Conservation (phyloP, 257 asterid species). For the Ligustrum vulgare region DNA sequence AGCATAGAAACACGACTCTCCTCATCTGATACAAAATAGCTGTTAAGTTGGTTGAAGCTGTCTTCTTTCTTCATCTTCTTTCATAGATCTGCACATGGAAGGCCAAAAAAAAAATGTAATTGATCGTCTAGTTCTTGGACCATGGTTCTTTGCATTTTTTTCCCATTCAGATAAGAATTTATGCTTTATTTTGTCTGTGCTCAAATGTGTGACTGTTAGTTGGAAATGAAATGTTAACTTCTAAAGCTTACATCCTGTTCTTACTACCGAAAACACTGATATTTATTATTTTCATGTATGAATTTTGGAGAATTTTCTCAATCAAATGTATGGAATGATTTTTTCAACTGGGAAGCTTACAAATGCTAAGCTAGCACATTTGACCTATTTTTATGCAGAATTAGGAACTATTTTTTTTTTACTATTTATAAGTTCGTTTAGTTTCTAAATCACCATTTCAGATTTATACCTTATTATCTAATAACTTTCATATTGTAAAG, state of each 20-base stretch:
- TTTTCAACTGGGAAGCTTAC: not conserved
- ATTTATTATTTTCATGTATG: not conserved
- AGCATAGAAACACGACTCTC: too few relatives aligned
- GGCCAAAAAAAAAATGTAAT: constrained; percentile 52
- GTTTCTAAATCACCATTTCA: not conserved
- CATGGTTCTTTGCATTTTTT: constrained; percentile 49
- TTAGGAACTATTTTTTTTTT: constrained; percentile 1
- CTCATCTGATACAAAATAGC: too few relatives aligned
- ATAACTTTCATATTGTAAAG: not conserved
- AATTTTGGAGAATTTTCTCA: not conserved
- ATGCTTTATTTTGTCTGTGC: constrained; percentile 6
- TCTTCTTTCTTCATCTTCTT: too few relatives aligned
- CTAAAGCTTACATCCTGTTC: not conserved
- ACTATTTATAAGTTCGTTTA: not conserved
- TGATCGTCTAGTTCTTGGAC: constrained; percentile 75
- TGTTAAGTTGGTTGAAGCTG: too few relatives aligned
- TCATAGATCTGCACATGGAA: constrained; percentile 33
- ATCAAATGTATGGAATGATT: not conserved
- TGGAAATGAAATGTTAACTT: not conserved
- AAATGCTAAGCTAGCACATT: not conserved
- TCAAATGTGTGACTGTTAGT: not conserved
- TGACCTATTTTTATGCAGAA: not conserved
- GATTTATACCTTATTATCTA: not conserved
- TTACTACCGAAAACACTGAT: not conserved
- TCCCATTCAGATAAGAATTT: not conserved